Evolutionary conservation across 1,284 basidiomycete species (phyloP).

Genomic region (Cryptococcus deneoformans): DNA sequence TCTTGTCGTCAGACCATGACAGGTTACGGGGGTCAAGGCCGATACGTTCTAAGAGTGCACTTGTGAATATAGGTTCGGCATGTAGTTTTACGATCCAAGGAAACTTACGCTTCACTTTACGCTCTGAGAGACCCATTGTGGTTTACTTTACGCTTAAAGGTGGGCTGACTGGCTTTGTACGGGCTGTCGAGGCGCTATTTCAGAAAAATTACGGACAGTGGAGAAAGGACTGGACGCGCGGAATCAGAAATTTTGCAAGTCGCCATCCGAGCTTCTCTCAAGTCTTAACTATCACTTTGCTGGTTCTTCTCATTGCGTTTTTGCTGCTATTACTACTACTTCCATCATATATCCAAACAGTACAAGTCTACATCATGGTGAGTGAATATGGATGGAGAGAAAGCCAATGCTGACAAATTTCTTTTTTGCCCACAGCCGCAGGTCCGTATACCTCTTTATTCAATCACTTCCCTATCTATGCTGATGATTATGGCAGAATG

Average conservation of each 20-base stretch:
- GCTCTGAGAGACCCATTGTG: conserved; percentile 49
- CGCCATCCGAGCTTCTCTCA: conserved; percentile 4
- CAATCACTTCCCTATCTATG: background rate
- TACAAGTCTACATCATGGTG: no score
- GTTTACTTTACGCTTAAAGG: background rate
- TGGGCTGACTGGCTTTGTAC: background rate
- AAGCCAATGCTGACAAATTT: conserved; percentile 2
- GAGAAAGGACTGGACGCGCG: conserved; percentile 2
- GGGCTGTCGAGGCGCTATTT: background rate
- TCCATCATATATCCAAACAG: no score
- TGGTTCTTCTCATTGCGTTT: background rate
- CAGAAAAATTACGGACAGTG: conserved; percentile 1
- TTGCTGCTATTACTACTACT: background rate
- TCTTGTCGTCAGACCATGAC: conserved; percentile 49
- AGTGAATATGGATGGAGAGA: conserved; percentile 22
- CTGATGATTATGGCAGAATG: conserved; percentile 35
- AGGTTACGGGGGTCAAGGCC: conserved; percentile 49
- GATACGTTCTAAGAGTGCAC: conserved; percentile 37
- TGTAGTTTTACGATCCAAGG: background rate
- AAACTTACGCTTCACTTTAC: conserved; percentile 48
- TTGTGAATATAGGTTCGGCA: background rate
- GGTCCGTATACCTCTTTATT: conserved; percentile 15
- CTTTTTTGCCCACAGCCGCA: conserved; percentile 33
- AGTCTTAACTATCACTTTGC: conserved; percentile 2
- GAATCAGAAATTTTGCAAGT: conserved; percentile 30